Conservation (phyloP, 1,139 yeast genomes). For the Blastobotrys persicus region DNA sequence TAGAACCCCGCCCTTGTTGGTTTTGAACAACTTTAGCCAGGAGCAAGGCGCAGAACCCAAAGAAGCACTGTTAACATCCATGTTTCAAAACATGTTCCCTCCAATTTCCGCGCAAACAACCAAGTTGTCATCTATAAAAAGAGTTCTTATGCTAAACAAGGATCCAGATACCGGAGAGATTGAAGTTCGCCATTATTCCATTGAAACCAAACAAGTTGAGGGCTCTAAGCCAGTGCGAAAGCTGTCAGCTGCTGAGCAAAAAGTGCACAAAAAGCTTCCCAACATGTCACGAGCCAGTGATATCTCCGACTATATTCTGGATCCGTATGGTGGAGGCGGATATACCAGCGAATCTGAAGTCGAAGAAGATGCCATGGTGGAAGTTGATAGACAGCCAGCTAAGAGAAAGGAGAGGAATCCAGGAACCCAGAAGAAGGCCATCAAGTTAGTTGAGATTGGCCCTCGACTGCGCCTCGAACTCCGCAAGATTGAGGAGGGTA, state of each 20-base stretch:
- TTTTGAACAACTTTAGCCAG: constrained; percentile 79
- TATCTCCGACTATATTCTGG: constrained; percentile 79
- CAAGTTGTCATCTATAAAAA: constrained; percentile 66
- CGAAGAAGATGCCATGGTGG: constrained; percentile 87
- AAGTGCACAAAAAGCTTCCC: constrained; percentile 64
- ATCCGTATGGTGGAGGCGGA: constrained; percentile 68
- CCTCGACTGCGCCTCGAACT: constrained; percentile 80
- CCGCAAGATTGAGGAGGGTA: constrained; percentile 88
- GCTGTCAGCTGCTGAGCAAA: constrained; percentile 53
- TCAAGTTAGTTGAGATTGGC: constrained; percentile 88
- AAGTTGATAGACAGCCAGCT: constrained; percentile 51
- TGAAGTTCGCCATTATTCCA: constrained; percentile 86
- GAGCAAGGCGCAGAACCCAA: constrained; percentile 35
- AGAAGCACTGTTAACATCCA: constrained; percentile 80
- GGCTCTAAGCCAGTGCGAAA: constrained; percentile 78
- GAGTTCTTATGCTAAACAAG: constrained; percentile 82
- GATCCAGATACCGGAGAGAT: constrained; percentile 67
- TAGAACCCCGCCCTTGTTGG: constrained; percentile 80
- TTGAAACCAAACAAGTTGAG: constrained; percentile 83
- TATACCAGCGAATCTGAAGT: constrained; percentile 90
- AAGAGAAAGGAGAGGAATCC: constrained; percentile 28
- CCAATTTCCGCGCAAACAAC: constrained; percentile 85
- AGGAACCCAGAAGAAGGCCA: constrained; percentile 71
- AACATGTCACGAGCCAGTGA: constrained; percentile 66
- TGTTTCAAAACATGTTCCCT: constrained; percentile 95